A percentile compares a stretch with the other conserved stretches of the same genome.
These are phyloP conservation scores for Trichoderma aggressivum DNA, from an alignment of 2,329 filamentous ascomycete genomes.

Conservation along the genomic window DNA sequence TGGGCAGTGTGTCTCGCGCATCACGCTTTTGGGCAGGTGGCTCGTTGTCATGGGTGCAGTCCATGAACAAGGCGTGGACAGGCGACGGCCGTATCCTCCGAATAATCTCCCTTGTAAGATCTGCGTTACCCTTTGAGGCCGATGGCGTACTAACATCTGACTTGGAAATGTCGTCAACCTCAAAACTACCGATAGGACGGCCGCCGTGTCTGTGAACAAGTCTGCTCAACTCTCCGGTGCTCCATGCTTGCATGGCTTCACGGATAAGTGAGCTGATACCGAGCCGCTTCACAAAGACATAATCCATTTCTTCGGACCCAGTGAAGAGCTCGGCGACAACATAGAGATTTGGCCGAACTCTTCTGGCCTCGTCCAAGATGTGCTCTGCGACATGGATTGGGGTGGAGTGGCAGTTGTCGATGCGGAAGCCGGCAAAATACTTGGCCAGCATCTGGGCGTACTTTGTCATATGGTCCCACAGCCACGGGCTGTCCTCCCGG, in stretches of 20 bases:
- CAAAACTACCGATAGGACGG: constrained; percentile 93
- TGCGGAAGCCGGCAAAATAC: constrained; percentile 91
- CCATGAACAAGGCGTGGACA: constrained; percentile 95
- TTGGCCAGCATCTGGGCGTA: constrained; percentile 92
- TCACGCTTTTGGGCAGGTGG: constrained; percentile 93
- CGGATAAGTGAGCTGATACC: constrained; percentile 89
- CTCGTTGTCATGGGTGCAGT: constrained; percentile 98
- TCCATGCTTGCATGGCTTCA: constrained; percentile 98
- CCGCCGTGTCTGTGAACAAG: constrained; percentile 92
- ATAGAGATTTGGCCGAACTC: constrained; percentile 81
- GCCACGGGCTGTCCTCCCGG: constrained; percentile 81
- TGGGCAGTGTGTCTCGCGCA: constrained; percentile 88
- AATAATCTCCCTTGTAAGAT: constrained; percentile 60
- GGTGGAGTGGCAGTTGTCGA: constrained; percentile 97
- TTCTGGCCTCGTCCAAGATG: constrained; percentile 88
- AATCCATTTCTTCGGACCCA: constrained; percentile 93
- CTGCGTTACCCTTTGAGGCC: constrained; percentile 32
- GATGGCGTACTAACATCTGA: constrained; percentile 44
- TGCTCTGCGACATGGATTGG: constrained; percentile 92
- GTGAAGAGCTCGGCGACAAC: constrained; percentile 95
- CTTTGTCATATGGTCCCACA: constrained; percentile 94
- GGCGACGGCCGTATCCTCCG: constrained; percentile 81
- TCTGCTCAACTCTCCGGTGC: constrained; percentile 84
- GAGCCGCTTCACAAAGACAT: constrained; percentile 88
- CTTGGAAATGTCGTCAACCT: constrained; percentile 79